Conservation (phyloP, 805 yeast species). For the Torulaspora delbrueckii region DNA sequence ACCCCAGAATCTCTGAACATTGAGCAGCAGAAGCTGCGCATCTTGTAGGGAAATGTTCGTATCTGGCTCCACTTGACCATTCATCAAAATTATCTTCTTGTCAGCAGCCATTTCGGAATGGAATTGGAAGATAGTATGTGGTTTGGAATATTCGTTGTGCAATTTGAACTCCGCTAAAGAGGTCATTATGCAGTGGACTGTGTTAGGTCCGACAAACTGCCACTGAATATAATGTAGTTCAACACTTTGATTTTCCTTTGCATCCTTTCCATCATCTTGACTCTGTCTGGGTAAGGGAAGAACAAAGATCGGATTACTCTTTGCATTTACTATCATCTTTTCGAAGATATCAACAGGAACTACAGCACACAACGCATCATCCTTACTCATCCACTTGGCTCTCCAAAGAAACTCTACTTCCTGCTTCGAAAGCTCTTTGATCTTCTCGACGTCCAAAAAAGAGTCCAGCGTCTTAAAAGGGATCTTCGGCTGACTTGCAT, state of each 20-base stretch:
- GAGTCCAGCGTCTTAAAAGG: conserved; percentile 72
- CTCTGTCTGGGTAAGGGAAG: conserved; percentile 73
- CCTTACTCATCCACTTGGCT: conserved; percentile 67
- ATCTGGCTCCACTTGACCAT: conserved; percentile 74
- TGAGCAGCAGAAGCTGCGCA: conserved; percentile 69
- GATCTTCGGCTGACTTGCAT: conserved; percentile 36
- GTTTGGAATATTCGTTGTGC: conserved; percentile 87
- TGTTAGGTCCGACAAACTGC: conserved; percentile 78
- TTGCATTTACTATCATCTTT: conserved; percentile 60
- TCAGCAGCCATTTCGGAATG: conserved; percentile 67
- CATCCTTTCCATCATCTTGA: conserved; percentile 40
- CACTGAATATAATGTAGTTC: conserved; percentile 94
- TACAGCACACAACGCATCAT: conserved; percentile 59
- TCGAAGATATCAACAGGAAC: conserved; percentile 55
- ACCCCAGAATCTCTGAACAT: conserved; percentile 79
- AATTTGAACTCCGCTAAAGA: conserved; percentile 87
- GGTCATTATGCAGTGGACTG: conserved; percentile 86
- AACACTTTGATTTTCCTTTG: conserved; percentile 41
- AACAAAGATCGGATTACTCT: conserved; percentile 75
- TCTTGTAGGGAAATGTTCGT: conserved; percentile 63
- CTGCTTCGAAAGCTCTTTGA: conserved; percentile 47
- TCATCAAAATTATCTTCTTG: conserved; percentile 72
- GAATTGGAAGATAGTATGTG: conserved; percentile 86
- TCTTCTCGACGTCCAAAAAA: conserved; percentile 64
- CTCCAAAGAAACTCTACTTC: conserved; percentile 85